Percentiles rank a stretch among this genome's conserved stretches.
phyloP scores from a whole-genome alignment of 1,284 basidiomycete species.

The Pseudozyma sp. region DNA sequence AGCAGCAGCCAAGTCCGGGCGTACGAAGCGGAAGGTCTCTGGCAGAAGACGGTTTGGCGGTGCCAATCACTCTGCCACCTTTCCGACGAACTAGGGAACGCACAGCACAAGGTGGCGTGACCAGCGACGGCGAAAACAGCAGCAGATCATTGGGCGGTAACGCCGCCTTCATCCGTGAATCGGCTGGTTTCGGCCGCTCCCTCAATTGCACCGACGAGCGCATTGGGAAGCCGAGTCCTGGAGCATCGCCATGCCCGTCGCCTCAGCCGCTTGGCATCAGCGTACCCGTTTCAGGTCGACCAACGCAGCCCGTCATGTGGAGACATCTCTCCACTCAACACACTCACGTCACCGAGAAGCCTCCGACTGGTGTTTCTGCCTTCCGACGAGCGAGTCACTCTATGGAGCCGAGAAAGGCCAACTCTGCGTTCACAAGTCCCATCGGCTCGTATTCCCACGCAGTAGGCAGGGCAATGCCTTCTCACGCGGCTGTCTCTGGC shows the following conservation, averaged over 20 bases:
- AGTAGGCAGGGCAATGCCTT: constrained; percentile 4
- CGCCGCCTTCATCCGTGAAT: constrained; percentile 44
- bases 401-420: constrained; percentile 13
- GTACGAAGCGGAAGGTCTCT: background rate
- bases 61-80: constrained; percentile 35
- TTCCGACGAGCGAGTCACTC: constrained; percentile 34
- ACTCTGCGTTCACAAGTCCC: constrained; percentile 28
- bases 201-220: background rate
- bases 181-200: constrained; percentile 13
- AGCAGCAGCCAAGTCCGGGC: constrained; percentile 16
- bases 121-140: constrained; percentile 35
- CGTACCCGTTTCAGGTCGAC: constrained; percentile 17
- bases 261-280: constrained; percentile 17
- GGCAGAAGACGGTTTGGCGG: constrained; percentile 12
- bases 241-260: constrained; percentile 5
- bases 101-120: constrained; percentile 13
- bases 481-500: background rate
- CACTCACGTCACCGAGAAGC: constrained; percentile 2
- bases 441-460: constrained; percentile 28
- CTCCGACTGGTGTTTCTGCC: background rate
- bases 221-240: background rate
- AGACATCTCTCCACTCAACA: constrained; percentile 31
- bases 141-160: constrained; percentile 36
- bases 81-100: constrained; percentile 36
- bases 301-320: constrained; percentile 22